Percentiles rank a stretch among this genome's conserved stretches.
Evolutionary conservation across 768 basidiomycete genomes (phyloP).

Genomic region (Lactarius indigo): DNA sequence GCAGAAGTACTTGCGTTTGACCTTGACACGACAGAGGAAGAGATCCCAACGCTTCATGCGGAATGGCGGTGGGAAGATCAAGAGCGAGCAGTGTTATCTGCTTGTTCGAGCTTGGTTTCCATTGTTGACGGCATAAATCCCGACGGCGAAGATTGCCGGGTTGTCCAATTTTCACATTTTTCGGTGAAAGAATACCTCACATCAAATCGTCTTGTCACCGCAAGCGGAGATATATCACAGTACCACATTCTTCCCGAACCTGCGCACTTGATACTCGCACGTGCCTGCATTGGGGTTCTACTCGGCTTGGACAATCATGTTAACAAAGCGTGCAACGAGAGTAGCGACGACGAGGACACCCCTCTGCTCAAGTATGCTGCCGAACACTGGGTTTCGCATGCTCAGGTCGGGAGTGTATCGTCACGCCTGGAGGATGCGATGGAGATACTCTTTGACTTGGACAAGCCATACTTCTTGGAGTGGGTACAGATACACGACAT

Average conservation of each 20-base stretch:
- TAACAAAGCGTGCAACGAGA: too few relatives aligned
- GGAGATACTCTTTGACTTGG: background rate
- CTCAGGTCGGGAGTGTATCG: too few relatives aligned
- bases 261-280: background rate
- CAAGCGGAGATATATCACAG: background rate
- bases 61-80: too few relatives aligned
- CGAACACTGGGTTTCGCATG: too few relatives aligned
- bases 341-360: too few relatives aligned
- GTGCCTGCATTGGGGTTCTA: background rate
- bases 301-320: background rate
- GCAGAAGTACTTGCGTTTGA: too few relatives aligned
- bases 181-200: background rate
- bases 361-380: background rate
- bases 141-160: background rate
- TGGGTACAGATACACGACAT: too few relatives aligned
- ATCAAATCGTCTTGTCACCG: background rate
- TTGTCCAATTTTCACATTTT: background rate
- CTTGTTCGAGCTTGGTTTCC: background rate
- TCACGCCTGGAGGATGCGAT: too few relatives aligned
- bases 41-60: too few relatives aligned
- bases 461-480: background rate
- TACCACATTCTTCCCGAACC: background rate
- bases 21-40: too few relatives aligned
- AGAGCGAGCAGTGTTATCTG: too few relatives aligned
- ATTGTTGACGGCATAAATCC: too few relatives aligned